phyloP scores from a whole-genome alignment of 371 early-diverging fungal species.

The Phascolomyces articulosus region DNA sequence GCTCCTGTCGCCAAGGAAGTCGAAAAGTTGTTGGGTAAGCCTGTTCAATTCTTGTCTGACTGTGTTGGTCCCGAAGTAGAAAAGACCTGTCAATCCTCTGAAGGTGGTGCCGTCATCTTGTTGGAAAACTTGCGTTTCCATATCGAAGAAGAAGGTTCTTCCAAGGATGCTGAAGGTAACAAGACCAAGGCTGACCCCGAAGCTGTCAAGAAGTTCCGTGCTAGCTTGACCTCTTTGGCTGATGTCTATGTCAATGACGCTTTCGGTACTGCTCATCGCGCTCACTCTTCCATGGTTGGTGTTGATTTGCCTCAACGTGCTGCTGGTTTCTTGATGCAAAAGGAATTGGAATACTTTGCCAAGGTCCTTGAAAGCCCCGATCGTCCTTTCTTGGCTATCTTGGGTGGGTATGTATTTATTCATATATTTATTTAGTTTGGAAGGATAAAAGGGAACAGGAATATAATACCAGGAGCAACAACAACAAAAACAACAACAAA shows the following conservation, averaged over 20 bases:
- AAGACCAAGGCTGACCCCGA: slow-evolving; percentile 90
- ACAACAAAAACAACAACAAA: not conserved
- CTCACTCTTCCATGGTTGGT: slow-evolving; percentile 96
- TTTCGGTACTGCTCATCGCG: slow-evolving; percentile 99
- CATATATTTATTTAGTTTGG: too few relatives aligned
- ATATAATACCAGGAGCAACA: too few relatives aligned
- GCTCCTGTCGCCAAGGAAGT: slow-evolving; percentile 93
- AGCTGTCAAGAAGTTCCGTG: slow-evolving; percentile 86
- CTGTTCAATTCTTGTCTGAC: slow-evolving; percentile 92
- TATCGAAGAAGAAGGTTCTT: slow-evolving; percentile 97
- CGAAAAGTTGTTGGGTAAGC: slow-evolving; percentile 75
- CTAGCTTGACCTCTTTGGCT: slow-evolving; percentile 89
- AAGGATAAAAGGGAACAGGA: too few relatives aligned
- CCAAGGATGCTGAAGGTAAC: slow-evolving; percentile 88
- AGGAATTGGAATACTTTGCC: slow-evolving; percentile 98
- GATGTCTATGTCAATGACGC: slow-evolving; percentile 99
- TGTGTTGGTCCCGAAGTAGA: slow-evolving; percentile 94
- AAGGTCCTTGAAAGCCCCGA: slow-evolving; percentile 94
- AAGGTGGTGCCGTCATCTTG: slow-evolving; percentile 88
- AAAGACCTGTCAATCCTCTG: slow-evolving; percentile 74
- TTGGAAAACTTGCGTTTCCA: slow-evolving; percentile 99
- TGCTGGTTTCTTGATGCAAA: slow-evolving; percentile 98
- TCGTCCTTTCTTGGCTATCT: slow-evolving; percentile 95
- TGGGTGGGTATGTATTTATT: slow-evolving; percentile 93
- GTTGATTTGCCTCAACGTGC: slow-evolving; percentile 90